These are phyloP conservation scores for Backusella macrospora DNA, from an alignment of 192 early-diverging fungal species.

Conservation along the genomic window DNA sequence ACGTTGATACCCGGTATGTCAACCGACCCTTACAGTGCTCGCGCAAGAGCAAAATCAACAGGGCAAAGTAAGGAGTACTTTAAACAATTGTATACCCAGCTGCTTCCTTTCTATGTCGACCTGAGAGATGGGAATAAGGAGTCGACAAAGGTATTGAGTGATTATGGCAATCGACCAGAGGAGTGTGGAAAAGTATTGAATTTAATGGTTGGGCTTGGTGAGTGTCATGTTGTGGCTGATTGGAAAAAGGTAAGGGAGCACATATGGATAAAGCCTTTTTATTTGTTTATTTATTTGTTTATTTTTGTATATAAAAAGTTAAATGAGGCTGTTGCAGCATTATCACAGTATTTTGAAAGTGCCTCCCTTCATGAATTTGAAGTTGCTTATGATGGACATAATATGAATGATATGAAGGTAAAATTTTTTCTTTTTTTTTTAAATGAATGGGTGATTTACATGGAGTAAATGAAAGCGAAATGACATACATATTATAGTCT, in stretches of 20 bases:
- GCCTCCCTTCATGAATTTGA: slow-evolving; percentile 77
- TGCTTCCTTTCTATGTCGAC: slow-evolving; percentile 74
- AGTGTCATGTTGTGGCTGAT: slow-evolving; percentile 55
- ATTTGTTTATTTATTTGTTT: slow-evolving; percentile 4
- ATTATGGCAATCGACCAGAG: slow-evolving; percentile 62
- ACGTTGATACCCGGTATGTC: slow-evolving; percentile 50
- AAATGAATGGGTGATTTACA: no score
- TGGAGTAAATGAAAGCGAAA: no score
- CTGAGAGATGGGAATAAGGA: slow-evolving; percentile 66
- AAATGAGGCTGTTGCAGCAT: slow-evolving; percentile 60
- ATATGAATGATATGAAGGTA: slow-evolving; percentile 64
- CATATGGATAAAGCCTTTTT: neutral
- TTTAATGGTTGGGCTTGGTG: slow-evolving; percentile 53
- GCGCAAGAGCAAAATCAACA: slow-evolving; percentile 48
- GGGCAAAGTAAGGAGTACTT: slow-evolving; percentile 65
- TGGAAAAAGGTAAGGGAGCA: slow-evolving; percentile 56
- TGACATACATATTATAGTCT: slow-evolving; percentile 43
- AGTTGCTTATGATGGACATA: slow-evolving; percentile 69
- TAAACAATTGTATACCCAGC: slow-evolving; percentile 57
- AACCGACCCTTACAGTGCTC: slow-evolving; percentile 48
- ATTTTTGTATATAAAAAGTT: slow-evolving; percentile 39
- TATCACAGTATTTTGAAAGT: slow-evolving; percentile 81
- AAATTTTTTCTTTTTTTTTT: slow-evolving; percentile 3
- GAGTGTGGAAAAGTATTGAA: slow-evolving; percentile 65
- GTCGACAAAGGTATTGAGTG: slow-evolving; percentile 64